Conservation (phyloP, 1,139 yeast genomes). For the Hansenula lynferdii region DNA sequence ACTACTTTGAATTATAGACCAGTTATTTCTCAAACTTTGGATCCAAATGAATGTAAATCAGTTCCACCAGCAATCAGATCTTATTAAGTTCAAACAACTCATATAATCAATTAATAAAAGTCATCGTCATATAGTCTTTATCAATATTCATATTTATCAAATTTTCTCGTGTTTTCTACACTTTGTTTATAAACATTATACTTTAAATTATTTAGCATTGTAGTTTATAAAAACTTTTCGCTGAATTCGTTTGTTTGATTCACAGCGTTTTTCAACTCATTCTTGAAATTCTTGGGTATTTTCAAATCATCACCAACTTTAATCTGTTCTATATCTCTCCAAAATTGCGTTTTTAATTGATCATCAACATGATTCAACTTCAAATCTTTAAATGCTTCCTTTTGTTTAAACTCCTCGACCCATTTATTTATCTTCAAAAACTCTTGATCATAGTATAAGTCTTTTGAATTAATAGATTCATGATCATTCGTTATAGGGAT, state of each 20-base stretch:
- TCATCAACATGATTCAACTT: conserved; percentile 9
- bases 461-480: conserved; percentile 19
- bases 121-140: background rate
- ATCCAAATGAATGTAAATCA: conserved; percentile 87
- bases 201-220: background rate
- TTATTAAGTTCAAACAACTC: conserved; percentile 38
- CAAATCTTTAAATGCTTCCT: conserved; percentile 10
- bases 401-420: conserved; percentile 12
- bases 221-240: conserved; percentile 4
- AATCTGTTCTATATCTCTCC: conserved; percentile 10
- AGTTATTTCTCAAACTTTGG: conserved; percentile 80
- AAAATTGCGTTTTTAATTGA: conserved; percentile 10
- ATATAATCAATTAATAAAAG: background rate
- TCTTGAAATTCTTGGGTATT: conserved; percentile 11
- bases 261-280: conserved; percentile 9
- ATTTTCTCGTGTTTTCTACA: background rate
- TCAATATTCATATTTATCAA: background rate
- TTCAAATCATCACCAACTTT: conserved; percentile 5
- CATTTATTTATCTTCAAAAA: conserved; percentile 41
- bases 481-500: conserved; percentile 29
- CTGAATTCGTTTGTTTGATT: conserved; percentile 10
- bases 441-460: conserved; percentile 39
- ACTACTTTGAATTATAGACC: conserved; percentile 81
- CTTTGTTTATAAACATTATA: background rate
- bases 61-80: conserved; percentile 98